Conservation (phyloP, 2,329 filamentous ascomycete genomes). For the Claviceps cyperi region DNA sequence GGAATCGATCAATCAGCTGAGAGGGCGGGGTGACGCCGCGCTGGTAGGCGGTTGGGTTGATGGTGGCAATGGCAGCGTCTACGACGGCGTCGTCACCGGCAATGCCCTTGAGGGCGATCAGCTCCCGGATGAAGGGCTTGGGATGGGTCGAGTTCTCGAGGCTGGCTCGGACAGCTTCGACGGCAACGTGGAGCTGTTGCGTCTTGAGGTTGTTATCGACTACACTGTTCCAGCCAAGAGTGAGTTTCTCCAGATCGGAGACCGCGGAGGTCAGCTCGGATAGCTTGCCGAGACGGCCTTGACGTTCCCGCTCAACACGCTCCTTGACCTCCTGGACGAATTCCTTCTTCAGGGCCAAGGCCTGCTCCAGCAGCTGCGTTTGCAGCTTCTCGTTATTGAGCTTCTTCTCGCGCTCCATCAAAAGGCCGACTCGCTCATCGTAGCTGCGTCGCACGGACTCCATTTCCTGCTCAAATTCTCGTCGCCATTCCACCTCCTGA, state of each 20-base stretch:
- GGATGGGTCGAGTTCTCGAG: conserved; percentile 59
- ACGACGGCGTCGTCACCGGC: conserved; percentile 74
- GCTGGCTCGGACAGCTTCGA: conserved; percentile 79
- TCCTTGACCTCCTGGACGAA: conserved; percentile 67
- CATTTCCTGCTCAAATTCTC: conserved; percentile 78
- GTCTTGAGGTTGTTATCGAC: conserved; percentile 84
- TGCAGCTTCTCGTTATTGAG: conserved; percentile 69
- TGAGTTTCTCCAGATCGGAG: conserved; percentile 72
- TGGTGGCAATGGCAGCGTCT: conserved; percentile 86
- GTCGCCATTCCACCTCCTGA: conserved; percentile 71
- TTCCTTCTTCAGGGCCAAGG: conserved; percentile 71
- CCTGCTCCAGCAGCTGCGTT: conserved; percentile 83
- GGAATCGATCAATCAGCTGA: conserved; percentile 89
- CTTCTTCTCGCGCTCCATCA: conserved; percentile 66
- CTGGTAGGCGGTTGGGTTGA: conserved; percentile 89
- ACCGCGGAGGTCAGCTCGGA: conserved; percentile 66
- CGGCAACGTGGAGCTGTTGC: conserved; percentile 89
- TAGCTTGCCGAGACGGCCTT: conserved; percentile 74
- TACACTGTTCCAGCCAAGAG: conserved; percentile 77
- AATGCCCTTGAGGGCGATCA: conserved; percentile 89
- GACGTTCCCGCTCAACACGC: conserved; percentile 77
- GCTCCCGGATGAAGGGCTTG: conserved; percentile 77
- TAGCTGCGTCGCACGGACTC: conserved; percentile 65
- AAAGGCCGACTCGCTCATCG: conserved; percentile 62
- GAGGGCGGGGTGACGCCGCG: conserved; percentile 70